Conservation (phyloP, 495 filamentous ascomycete genomes). For the Podospora conica region DNA sequence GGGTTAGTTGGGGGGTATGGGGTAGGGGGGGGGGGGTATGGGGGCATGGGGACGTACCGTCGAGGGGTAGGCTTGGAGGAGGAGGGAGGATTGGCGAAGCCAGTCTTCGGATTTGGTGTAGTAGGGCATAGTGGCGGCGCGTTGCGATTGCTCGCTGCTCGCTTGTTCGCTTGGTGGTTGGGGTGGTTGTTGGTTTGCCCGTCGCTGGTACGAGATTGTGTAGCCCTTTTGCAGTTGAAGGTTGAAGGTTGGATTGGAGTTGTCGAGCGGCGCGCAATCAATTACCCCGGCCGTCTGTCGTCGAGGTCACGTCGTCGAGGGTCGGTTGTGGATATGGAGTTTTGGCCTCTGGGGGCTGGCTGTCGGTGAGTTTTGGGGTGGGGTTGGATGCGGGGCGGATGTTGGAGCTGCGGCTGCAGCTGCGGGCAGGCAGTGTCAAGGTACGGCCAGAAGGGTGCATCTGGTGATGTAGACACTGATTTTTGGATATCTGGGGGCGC, state of each 20-base stretch:
- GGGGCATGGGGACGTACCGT: constrained; percentile 40
- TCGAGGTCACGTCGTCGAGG: background rate
- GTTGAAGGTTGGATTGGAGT: background rate
- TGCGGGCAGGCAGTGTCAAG: too few relatives aligned
- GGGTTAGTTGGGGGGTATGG: constrained; percentile 8
- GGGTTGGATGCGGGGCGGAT: constrained; percentile 21
- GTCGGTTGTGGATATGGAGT: constrained; percentile 7
- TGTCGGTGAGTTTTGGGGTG: constrained; percentile 14
- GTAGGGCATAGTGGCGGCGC: constrained; percentile 41
- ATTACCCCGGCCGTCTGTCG: background rate
- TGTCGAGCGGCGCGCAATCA: background rate
- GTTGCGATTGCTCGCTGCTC: background rate
- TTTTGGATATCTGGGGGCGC: too few relatives aligned
- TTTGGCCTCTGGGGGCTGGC: constrained; percentile 5
- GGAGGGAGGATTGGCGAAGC: constrained; percentile 43
- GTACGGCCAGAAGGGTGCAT: too few relatives aligned
- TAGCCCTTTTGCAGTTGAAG: too few relatives aligned
- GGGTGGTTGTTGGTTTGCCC: background rate
- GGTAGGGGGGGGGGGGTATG: background rate
- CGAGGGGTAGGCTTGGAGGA: constrained; percentile 41
- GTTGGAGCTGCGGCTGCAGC: background rate
- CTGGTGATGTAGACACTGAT: too few relatives aligned
- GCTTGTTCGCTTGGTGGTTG: background rate
- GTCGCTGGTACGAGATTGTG: background rate
- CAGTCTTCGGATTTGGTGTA: constrained; percentile 50